phyloP scores from a whole-genome alignment of 1,139 yeast species.

The Pichia sp. region DNA sequence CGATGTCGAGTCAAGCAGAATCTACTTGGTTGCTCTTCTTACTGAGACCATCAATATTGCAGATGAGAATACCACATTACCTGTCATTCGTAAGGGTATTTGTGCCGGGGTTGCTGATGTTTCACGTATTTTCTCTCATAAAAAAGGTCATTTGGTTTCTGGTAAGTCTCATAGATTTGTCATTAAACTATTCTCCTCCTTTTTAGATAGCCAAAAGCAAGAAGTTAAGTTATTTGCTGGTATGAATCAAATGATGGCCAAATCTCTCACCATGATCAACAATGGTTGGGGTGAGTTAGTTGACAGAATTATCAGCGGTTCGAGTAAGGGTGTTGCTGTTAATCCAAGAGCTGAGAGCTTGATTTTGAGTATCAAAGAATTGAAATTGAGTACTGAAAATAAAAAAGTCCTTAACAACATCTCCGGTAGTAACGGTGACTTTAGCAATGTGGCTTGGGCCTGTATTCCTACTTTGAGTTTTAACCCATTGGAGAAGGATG shows the following conservation, averaged over 20 bases:
- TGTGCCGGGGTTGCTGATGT: constrained; percentile 89
- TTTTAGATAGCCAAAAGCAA: constrained; percentile 25
- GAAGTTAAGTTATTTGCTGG: constrained; percentile 22
- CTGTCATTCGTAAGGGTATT: constrained; percentile 63
- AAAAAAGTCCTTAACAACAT: constrained; percentile 8
- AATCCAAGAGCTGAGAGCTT: constrained; percentile 77
- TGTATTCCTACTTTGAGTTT: constrained; percentile 56
- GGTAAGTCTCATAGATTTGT: constrained; percentile 68
- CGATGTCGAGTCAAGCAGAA: constrained; percentile 54
- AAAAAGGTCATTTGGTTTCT: constrained; percentile 50
- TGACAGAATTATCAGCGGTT: constrained; percentile 71
- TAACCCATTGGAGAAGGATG: constrained; percentile 54
- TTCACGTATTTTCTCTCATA: constrained; percentile 66
- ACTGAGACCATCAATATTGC: constrained; percentile 41
- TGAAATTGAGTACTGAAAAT: constrained; percentile 30
- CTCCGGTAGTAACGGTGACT: constrained; percentile 22
- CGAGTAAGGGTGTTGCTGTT: constrained; percentile 71
- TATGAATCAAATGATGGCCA: constrained; percentile 28
- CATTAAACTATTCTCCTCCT: constrained; percentile 68
- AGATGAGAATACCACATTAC: constrained; percentile 21
- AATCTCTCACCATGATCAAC: constrained; percentile 32
- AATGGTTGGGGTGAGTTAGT: constrained; percentile 89
- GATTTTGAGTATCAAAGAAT: constrained; percentile 66
- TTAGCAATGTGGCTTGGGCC: constrained; percentile 37
- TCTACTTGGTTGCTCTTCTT: constrained; percentile 61